Conservation (phyloP, 257 asterid species). For the Solanum bulbocastanum region DNA sequence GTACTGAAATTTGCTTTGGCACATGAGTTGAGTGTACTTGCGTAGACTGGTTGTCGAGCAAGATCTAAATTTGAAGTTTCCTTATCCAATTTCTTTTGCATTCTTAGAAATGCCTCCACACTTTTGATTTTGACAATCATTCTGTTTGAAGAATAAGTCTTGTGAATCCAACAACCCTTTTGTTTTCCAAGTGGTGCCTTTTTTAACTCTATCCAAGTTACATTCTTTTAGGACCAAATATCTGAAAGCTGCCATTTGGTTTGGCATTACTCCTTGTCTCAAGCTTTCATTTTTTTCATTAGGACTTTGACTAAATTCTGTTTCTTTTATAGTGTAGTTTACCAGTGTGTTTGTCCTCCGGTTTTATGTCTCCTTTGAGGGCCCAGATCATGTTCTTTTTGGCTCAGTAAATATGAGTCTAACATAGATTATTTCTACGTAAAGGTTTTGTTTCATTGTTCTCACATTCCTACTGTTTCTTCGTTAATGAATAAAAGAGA, state of each 20-base stretch:
- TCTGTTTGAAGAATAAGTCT: background rate
- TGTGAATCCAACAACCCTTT: background rate
- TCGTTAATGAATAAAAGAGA: background rate
- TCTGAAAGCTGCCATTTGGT: background rate
- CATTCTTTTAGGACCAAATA: background rate
- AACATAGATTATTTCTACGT: background rate
- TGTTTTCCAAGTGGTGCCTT: background rate
- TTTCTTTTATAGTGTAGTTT: background rate
- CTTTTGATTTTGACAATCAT: background rate
- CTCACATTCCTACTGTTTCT: background rate
- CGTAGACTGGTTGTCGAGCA: background rate
- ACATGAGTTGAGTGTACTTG: background rate
- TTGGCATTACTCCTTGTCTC: background rate
- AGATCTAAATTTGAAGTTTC: background rate
- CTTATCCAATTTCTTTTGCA: background rate
- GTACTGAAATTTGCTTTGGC: background rate
- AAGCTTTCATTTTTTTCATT: background rate
- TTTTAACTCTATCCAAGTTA: background rate
- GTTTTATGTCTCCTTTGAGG: background rate
- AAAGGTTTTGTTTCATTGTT: background rate
- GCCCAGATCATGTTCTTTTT: background rate
- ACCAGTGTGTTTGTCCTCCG: background rate
- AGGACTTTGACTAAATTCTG: background rate
- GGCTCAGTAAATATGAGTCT: background rate
- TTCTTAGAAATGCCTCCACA: background rate